These are phyloP conservation scores for Rhizophagus sp. DNA, from an alignment of 192 early-diverging fungal species.

Conservation along the genomic window DNA sequence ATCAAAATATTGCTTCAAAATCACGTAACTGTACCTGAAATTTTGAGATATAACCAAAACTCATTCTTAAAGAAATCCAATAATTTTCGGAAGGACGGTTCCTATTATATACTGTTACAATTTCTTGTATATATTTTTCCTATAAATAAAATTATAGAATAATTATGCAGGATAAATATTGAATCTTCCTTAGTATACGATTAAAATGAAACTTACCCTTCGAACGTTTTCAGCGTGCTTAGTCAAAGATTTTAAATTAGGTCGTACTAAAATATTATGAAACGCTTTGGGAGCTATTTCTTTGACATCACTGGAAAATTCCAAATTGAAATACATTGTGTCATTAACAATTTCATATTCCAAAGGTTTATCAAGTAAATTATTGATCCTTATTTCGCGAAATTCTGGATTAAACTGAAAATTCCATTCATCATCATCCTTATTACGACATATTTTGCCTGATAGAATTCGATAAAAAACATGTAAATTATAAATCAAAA, in stretches of 20 bases:
- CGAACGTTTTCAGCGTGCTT: conserved; percentile 63
- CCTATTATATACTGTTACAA: conserved; percentile 71
- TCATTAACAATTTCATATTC: conserved; percentile 73
- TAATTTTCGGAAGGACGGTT: conserved; percentile 67
- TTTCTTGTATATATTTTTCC: conserved; percentile 76
- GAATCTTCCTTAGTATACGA: neutral
- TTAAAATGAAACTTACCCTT: conserved; percentile 47
- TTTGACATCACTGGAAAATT: conserved; percentile 47
- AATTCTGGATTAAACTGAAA: conserved; percentile 45
- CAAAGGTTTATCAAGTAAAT: conserved; percentile 54
- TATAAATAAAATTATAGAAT: conserved; percentile 25
- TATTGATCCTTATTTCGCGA: conserved; percentile 52
- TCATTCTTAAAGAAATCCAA: conserved; percentile 64
- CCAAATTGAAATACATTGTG: conserved; percentile 70
- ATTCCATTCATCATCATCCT: conserved; percentile 53
- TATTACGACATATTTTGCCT: conserved; percentile 34
- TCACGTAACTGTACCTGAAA: conserved; percentile 53
- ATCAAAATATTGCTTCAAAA: neutral
- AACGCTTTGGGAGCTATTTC: conserved; percentile 32
- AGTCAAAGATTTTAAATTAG: conserved; percentile 54
- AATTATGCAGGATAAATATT: too few species aligned
- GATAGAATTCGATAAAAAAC: neutral
- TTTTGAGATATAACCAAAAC: conserved; percentile 66
- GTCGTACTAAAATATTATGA: conserved; percentile 50
- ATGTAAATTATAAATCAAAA: neutral